Evolutionary conservation across 2,329 filamentous ascomycete genomes (phyloP).

Genomic region (Rasamsonia emersonii): DNA sequence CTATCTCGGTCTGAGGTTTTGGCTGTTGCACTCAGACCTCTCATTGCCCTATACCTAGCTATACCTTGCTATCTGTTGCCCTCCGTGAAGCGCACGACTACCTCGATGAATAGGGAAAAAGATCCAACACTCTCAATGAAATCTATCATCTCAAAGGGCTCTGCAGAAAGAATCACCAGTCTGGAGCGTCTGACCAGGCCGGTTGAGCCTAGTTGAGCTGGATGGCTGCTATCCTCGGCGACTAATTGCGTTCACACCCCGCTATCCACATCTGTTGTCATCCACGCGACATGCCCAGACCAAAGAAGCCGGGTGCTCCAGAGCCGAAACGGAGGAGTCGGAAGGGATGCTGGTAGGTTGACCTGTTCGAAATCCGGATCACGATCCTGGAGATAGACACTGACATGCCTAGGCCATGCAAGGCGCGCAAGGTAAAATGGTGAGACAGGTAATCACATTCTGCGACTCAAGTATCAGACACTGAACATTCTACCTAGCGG

Average conservation of each 20-base stretch:
- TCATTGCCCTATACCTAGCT: no score
- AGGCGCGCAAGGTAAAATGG: constrained; percentile 72
- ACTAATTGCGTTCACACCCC: not conserved
- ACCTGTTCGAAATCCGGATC: no score
- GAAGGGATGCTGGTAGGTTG: constrained; percentile 57
- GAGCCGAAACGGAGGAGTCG: constrained; percentile 60
- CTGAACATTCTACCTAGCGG: constrained; percentile 44
- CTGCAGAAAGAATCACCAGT: constrained; percentile 8
- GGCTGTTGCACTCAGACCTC: no score
- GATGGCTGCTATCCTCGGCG: constrained; percentile 6
- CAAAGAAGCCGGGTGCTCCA: constrained; percentile 54
- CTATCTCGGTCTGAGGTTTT: no score
- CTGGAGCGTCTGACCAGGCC: constrained; percentile 4
- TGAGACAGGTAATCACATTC: no score
- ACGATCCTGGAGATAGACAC: constrained; percentile 4
- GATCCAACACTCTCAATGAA: constrained; percentile 7
- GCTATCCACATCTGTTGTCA: not conserved
- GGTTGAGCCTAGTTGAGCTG: constrained; percentile 5
- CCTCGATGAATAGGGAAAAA: constrained; percentile 9
- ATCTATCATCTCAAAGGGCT: constrained; percentile 8
- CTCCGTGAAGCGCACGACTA: constrained; percentile 4
- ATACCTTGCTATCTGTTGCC: no score
- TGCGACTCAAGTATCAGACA: no score
- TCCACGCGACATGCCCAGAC: constrained; percentile 50
- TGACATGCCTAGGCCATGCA: constrained; percentile 56